Conservation (phyloP, 2,329 filamentous ascomycete species). For the Alternaria sp. region DNA sequence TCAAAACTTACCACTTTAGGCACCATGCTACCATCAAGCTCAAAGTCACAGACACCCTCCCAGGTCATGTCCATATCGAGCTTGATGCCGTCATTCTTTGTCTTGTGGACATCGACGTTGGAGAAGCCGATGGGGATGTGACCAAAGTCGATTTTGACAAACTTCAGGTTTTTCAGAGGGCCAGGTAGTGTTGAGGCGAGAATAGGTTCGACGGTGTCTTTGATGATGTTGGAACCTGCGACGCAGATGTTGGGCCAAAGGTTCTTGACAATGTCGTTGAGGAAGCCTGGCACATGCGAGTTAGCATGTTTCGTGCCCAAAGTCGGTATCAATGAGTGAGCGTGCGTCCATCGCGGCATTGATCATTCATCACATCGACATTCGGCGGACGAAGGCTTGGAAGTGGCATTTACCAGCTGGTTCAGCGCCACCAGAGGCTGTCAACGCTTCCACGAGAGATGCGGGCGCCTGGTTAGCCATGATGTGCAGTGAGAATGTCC, state of each 20-base stretch:
- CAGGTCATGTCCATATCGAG: constrained; percentile 57
- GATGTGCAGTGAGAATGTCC: neutral
- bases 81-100: constrained; percentile 54
- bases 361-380: neutral
- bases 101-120: constrained; percentile 56
- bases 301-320: neutral
- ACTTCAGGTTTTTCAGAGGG: constrained; percentile 52
- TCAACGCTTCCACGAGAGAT: constrained; percentile 49
- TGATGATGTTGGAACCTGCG: constrained; percentile 53
- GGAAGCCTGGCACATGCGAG: constrained; percentile 44
- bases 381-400: neutral
- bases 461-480: constrained; percentile 13
- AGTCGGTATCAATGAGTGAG: neutral
- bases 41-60: constrained; percentile 57
- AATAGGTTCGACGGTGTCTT: constrained; percentile 58
- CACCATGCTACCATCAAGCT: constrained; percentile 55
- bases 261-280: constrained; percentile 57
- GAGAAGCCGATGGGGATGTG: constrained; percentile 50
- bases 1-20: constrained; percentile 46
- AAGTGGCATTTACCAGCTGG: constrained; percentile 41
- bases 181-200: constrained; percentile 56
- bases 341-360: neutral
- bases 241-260: constrained; percentile 60
- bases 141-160: constrained; percentile 57
- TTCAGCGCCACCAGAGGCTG: constrained; percentile 52